Evolutionary conservation across 768 basidiomycete genomes (phyloP), one percentile per base, ranked within the genome.

Genomic region (Butyriboletus loyo): DNA sequence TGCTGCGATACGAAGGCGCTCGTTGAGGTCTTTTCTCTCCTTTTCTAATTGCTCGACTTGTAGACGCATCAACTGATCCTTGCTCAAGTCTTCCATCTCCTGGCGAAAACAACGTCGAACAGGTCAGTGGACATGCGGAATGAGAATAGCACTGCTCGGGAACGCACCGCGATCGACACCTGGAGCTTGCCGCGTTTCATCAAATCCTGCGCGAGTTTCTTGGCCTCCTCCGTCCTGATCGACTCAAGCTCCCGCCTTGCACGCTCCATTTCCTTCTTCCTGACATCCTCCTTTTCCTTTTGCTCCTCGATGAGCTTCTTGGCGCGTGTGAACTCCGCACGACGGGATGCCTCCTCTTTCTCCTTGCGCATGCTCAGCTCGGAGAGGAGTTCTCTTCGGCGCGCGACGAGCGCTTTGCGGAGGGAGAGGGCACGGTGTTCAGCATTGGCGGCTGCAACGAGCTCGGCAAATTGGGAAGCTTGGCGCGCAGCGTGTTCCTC

Each of bases 21-120:
- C 89, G 52, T 78, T 80, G 57, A 91, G 76, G 59, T 93, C 89
- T 62, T 84, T 87, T 79, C 94, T 96, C 74, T 98, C 95, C 74
- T 96, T 97, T 75, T 97, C 97, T 40, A 98, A 79, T 66, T 98
- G 93, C 59, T 92, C 86, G 34, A 97, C 93, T 69, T 97, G 94
- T 59, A 97, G 82, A 28, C 80, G 82, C 69, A 98, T 87, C 56
- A 98, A 81, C 42, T 84, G 83, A 62, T 90, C 87, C 9, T 92
- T 93, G 68, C 92, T 92, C 55, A 89, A 77, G 46, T 83, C 84
- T 61, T 92, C 89, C 69, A 94, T 78, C 65, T 89, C 86, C 88
- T 92, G 56, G 19, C 9, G 8, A 32, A 41, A 32, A 41, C 25
- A 30, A 15, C 7, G 19, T 42, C 27, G 7, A 10, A 11, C 6